Percentiles rank a stretch among this genome's conserved stretches.
Conservation (phyloP, 2,329 filamentous ascomycete species). For the Dactylellina leptospora region DNA sequence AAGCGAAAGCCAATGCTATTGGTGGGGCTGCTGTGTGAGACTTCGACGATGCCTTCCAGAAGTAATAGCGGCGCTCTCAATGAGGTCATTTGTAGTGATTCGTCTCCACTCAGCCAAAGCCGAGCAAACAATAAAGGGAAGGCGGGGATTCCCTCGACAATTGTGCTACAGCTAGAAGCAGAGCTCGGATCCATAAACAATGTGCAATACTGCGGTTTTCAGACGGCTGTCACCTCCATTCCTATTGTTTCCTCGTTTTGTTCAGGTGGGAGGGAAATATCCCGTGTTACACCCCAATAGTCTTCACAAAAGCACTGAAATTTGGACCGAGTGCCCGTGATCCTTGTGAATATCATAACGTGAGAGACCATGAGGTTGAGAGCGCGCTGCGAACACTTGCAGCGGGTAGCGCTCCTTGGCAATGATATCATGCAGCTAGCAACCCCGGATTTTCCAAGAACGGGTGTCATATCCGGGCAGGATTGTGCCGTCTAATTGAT, state of each 20-base stretch:
- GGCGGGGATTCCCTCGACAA: too few species aligned
- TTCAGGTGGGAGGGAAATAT: too few species aligned
- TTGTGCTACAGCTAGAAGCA: too few species aligned
- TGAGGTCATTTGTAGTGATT: constrained; percentile 29
- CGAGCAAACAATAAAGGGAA: neutral
- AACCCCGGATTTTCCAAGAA: constrained; percentile 53
- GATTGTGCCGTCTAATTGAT: constrained; percentile 15
- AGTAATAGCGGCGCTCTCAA: constrained; percentile 22
- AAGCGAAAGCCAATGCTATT: constrained; percentile 29
- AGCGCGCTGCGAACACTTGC: constrained; percentile 22
- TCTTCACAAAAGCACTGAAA: neutral
- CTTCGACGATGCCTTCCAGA: constrained; percentile 39
- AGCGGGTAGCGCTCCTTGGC: constrained; percentile 36
- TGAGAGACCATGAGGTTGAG: constrained; percentile 5
- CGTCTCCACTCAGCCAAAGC: constrained; percentile 13
- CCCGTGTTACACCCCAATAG: neutral
- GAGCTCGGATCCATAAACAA: too few species aligned
- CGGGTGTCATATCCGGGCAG: constrained; percentile 43
- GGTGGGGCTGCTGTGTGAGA: constrained; percentile 7
- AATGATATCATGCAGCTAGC: constrained; percentile 49
- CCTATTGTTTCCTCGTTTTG: neutral
- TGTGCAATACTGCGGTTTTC: neutral
- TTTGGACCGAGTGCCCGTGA: constrained; percentile 1
- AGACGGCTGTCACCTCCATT: neutral
- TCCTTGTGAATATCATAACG: constrained; percentile 31